phyloP scores from a whole-genome alignment of 2,329 filamentous ascomycete species.

The Ustulina deusta region DNA sequence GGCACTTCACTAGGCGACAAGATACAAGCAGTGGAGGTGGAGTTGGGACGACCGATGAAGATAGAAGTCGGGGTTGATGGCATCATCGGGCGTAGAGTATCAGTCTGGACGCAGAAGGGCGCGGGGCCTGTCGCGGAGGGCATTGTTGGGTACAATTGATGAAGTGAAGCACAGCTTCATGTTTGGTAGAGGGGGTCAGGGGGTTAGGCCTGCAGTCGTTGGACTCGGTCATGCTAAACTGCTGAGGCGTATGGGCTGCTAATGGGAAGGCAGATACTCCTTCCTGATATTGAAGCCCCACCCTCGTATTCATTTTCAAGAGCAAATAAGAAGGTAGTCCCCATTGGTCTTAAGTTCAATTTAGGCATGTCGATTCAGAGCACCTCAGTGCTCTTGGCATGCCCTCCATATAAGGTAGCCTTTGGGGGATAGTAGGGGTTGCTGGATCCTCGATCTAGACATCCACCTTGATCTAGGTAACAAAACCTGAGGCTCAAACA shows the following conservation, averaged over 20 bases:
- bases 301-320: no score
- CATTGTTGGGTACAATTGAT: slow-evolving; percentile 62
- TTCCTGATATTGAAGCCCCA: background rate
- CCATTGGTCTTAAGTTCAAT: no score
- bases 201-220: background rate
- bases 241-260: no score
- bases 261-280: background rate
- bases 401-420: background rate
- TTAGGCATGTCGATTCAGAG: no score
- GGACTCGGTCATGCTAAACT: background rate
- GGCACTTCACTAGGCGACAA: slow-evolving; percentile 20
- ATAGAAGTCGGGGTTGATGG: slow-evolving; percentile 60
- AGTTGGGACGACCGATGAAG: slow-evolving; percentile 55
- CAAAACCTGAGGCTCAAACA: background rate
- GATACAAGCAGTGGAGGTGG: slow-evolving; percentile 49
- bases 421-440: background rate
- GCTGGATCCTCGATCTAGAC: background rate
- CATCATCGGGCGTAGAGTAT: slow-evolving; percentile 63
- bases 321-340: no score
- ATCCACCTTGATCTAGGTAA: background rate
- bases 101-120: slow-evolving; percentile 50
- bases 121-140: slow-evolving; percentile 58
- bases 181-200: background rate
- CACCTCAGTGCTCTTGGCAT: background rate
- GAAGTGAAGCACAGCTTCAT: background rate